A percentile compares a stretch with the other conserved stretches of the same genome.
These are phyloP conservation scores for Pythium pectinolyticum DNA, from an alignment of 352 stramenopile genomes.

Conservation along the genomic window DNA sequence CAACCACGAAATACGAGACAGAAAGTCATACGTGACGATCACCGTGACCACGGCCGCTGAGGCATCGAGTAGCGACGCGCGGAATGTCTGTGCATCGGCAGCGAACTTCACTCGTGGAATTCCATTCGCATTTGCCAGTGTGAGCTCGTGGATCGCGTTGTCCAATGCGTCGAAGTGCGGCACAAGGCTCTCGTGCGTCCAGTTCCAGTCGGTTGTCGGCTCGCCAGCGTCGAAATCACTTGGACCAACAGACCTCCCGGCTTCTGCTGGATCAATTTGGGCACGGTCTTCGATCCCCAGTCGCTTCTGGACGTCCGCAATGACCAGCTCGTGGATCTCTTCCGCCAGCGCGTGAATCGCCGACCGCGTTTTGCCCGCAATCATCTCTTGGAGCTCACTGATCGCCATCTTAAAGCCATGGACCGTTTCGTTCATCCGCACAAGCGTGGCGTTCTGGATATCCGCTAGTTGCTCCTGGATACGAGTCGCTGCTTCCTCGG, in stretches of 20 bases:
- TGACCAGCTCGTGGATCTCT: neutral
- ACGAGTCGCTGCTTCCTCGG: neutral
- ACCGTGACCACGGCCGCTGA: constrained; percentile 10
- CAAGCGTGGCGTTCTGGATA: constrained; percentile 7
- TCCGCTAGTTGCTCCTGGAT: constrained; percentile 11
- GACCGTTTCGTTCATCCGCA: neutral
- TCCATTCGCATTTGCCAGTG: neutral
- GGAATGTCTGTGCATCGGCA: neutral
- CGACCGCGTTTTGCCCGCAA: neutral
- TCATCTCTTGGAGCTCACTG: neutral
- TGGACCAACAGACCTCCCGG: too few relatives aligned
- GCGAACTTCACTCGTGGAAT: neutral
- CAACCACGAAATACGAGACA: constrained; percentile 18
- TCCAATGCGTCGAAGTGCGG: constrained; percentile 4
- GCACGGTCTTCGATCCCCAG: neutral
- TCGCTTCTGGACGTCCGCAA: neutral
- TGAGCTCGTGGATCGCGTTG: neutral
- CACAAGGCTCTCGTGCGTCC: neutral
- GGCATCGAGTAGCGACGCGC: constrained; percentile 17
- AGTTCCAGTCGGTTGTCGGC: neutral
- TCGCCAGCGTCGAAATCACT: neutral
- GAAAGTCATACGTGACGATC: constrained; percentile 22
- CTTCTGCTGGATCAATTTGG: too few relatives aligned
- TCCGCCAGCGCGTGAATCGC: neutral
- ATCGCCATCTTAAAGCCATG: neutral